Evolutionary conservation across 78 protist genomes (phyloP).

Genomic region (Dictyostelium intermedium): DNA sequence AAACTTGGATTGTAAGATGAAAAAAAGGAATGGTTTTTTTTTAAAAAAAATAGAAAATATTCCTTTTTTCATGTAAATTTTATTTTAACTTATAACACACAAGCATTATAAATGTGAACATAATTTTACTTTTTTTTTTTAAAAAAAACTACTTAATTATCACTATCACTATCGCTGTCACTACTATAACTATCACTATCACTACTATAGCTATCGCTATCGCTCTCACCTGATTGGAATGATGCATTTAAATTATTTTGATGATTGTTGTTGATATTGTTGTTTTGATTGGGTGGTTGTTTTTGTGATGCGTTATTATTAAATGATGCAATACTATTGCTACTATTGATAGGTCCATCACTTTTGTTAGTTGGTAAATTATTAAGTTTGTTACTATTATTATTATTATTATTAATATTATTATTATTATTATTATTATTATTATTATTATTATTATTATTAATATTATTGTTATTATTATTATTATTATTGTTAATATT

Average conservation of each 20-base stretch:
- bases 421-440: neutral
- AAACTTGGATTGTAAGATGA: too few species aligned
- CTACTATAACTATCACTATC: neutral
- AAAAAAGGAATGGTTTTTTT: too few species aligned
- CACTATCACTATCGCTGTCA: conserved; percentile 5
- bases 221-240: conserved; percentile 7
- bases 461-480: neutral
- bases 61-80: neutral
- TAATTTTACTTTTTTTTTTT: neutral
- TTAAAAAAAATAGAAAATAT: neutral
- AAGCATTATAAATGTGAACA: neutral
- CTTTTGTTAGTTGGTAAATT: neutral
- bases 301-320: neutral
- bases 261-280: neutral
- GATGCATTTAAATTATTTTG: neutral
- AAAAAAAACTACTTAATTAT: neutral
- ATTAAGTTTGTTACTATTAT: neutral
- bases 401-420: neutral
- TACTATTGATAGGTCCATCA: neutral
- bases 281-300: neutral
- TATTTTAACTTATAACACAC: neutral
- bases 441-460: neutral
- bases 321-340: neutral
- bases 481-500: neutral
- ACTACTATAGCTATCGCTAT: conserved; percentile 20